These are phyloP conservation scores for Selenicereus undatus DNA, from an alignment of 148 eudicot species.

Conservation along the genomic window DNA sequence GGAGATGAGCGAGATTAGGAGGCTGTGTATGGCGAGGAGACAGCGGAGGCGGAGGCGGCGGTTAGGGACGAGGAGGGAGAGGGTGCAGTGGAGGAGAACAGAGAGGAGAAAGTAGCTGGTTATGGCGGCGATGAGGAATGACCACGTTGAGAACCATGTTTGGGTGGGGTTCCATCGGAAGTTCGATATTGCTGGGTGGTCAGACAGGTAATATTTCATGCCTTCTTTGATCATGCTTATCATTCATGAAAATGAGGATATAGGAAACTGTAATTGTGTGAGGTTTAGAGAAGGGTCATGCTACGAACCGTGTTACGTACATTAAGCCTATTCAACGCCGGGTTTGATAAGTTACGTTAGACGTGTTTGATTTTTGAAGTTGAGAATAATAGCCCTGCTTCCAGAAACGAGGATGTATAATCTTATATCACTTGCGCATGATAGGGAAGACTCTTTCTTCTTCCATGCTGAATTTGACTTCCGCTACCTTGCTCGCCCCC, in stretches of 20 bases:
- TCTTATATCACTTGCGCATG: neutral
- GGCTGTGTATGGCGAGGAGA: constrained; percentile 44
- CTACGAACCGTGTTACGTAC: neutral
- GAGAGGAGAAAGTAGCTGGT: constrained; percentile 25
- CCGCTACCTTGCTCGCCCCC: neutral
- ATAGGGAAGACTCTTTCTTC: neutral
- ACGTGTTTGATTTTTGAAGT: neutral
- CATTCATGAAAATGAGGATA: neutral
- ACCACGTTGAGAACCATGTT: constrained; percentile 53
- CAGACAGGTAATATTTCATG: constrained; percentile 33
- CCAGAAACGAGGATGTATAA: neutral
- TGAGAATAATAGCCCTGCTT: neutral
- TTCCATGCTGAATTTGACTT: neutral
- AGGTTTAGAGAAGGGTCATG: neutral
- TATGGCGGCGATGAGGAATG: constrained; percentile 29
- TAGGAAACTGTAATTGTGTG: neutral
- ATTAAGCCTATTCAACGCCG: neutral
- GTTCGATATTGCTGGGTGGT: constrained; percentile 38
- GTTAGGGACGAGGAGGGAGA: constrained; percentile 18
- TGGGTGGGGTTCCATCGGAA: constrained; percentile 51
- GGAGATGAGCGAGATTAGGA: constrained; percentile 36
- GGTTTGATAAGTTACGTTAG: neutral
- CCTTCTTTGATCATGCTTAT: constrained; percentile 4
- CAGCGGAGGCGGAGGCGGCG: constrained; percentile 23
- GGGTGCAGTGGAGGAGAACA: constrained; percentile 26